Evolutionary conservation across 1,284 basidiomycete species (phyloP), one percentile per base, ranked within the genome.

Genomic region (Thecaphora thlaspeos): DNA sequence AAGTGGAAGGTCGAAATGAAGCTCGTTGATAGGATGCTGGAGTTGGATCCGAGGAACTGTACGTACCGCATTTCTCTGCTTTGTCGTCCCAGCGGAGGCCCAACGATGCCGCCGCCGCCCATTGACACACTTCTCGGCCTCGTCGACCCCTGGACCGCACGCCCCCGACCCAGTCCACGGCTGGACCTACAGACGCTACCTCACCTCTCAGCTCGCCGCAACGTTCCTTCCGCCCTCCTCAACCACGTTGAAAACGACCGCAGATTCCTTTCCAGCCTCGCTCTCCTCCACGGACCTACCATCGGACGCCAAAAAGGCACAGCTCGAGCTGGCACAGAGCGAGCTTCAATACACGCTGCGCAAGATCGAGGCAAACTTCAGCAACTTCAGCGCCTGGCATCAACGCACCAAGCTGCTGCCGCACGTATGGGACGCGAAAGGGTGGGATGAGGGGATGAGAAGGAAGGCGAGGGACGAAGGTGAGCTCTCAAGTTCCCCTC

Each of bases 301-400:
- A 4, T 3, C 43, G 4, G 43, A 34, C 34, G 15, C 18, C 4
- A 28, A 19, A 11, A 7, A 11, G 2, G 23, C 36, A 8, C 55
- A 68, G 19, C 19, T 71, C 1, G 22, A 36, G 7, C 50, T 75
- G 2, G 73, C 73, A 0, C 32, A 61, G 11, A 41, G 24, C 0
- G 73, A 77, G 44, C 55, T 77, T 9, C 42, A 47, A 1, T 77
- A 70, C 41, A 94, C 94, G 2, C 86, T 85, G 43, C 83, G 83
- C 56, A 96, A 97, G 81, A 98, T 99, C 66, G 88, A 91, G 77
- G 81, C 87, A 47, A 96, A 91, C 77, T 95, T 98, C 75, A 93
- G 90, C 43, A 98, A 99, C 78, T 98, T 96, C 77, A 94, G 90
- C 54, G 95, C 95, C 17, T 99, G 95, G 95, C 95, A 99, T 79